Evolutionary conservation across 2,329 filamentous ascomycete species (phyloP), one percentile per base, ranked within the genome.

Genomic region (Cordyceps cicadae): DNA sequence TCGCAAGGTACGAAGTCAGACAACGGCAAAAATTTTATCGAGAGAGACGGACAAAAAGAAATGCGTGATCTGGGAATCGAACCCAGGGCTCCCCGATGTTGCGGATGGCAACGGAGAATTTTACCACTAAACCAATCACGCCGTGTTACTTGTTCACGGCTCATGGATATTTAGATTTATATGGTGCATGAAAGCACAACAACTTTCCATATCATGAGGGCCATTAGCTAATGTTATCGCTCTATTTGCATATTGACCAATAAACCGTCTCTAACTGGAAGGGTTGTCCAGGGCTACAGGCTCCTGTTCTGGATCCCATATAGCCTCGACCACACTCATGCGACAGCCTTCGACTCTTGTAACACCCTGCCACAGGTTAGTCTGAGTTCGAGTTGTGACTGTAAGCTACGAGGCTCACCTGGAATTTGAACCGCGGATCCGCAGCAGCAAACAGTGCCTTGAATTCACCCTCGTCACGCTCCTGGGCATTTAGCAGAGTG

Each of bases 251-350:
- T 43, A 17, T 17, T n/a, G n/a, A n/a, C 39, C n/a, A 17, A 4
- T 43, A 7, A 15, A 17, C 8, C 9, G 5, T n/a, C 19, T 54
- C 21, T 56, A 48, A 29, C 29, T 15, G 12, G 21, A 19, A 11
- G 15, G 3, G 4, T 43, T 34, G 29, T n/a, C 5, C 17, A 3
- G 21, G 15, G 21, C 8, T 41, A 15, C 19, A n/a, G 21, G 24
- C n/a, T 49, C 45, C 17, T 59, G 32, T 57, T 60, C 49, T 21
- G 70, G 74, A 54, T 72, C 68, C 79, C 79, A 81, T 19, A 79
- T 73, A 11, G 78, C 78, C 63, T 81, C 79, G 21, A 81, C 68
- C 24, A 81, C 70, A 54, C 76, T 77, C 78, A 80, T 80, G 50
- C 76, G 70, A 64, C 75, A 79, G 3, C 72, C 75, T 17, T 72